These are phyloP conservation scores for Vanderwaltozyma polyspora DNA, from an alignment of 805 yeast genomes.

Conservation along the genomic window DNA sequence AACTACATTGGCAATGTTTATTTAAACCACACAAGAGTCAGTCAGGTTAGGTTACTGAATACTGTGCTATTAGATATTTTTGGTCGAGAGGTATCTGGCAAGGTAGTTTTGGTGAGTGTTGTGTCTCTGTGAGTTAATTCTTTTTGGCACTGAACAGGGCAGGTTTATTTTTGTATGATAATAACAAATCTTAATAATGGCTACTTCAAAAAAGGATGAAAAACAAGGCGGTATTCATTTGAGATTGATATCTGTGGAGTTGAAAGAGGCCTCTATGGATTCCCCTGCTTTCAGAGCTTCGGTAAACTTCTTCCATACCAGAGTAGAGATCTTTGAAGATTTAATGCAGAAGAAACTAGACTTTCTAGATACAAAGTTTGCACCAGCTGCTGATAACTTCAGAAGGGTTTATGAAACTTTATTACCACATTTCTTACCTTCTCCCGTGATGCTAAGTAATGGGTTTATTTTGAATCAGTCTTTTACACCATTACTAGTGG, in stretches of 20 bases:
- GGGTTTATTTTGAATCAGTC: conserved; percentile 62
- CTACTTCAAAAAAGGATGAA: no score
- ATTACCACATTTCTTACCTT: conserved; percentile 36
- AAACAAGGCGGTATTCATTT: conserved; percentile 1
- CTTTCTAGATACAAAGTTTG: conserved; percentile 33
- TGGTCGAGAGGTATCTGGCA: no score
- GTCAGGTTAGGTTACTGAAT: no score
- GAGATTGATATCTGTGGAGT: conserved; percentile 9
- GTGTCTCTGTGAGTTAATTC: no score
- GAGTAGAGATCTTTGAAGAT: conserved; percentile 46
- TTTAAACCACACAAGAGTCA: no score
- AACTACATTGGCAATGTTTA: no score
- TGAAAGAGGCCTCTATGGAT: conserved; percentile 14
- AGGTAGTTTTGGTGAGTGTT: no score
- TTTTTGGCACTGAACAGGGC: no score
- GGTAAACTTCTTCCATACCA: conserved; percentile 47
- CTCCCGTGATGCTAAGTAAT: conserved; percentile 37
- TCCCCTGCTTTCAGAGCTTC: conserved; percentile 85
- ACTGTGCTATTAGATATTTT: no score
- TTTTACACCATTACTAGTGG: conserved; percentile 33
- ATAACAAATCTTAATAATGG: no score
- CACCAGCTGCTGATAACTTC: conserved; percentile 35
- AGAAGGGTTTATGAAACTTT: conserved; percentile 33
- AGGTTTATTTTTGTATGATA: no score
- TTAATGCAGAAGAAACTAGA: conserved; percentile 47